Conservation (phyloP, 2,329 filamentous ascomycete genomes). For the Aspergillus pseudoterreus region DNA sequence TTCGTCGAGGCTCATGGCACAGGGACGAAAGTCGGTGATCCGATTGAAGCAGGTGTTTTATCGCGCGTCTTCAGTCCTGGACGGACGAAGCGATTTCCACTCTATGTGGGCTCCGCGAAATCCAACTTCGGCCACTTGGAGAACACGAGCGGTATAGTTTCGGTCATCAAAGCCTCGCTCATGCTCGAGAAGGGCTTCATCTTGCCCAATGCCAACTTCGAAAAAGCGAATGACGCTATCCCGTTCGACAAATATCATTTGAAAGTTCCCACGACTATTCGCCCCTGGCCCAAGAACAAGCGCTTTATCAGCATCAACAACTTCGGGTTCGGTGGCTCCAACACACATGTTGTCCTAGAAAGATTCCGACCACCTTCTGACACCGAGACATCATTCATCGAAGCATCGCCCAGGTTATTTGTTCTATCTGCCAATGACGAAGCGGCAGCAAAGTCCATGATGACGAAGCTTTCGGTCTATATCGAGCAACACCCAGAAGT, state of each 20-base stretch:
- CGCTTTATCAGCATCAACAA: slow-evolving; percentile 28
- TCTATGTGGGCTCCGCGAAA: slow-evolving; percentile 14
- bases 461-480: not conserved
- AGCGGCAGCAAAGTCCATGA: not conserved
- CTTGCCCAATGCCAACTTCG: slow-evolving; percentile 41
- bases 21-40: slow-evolving; percentile 29
- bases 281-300: not conserved
- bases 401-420: not conserved
- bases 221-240: slow-evolving; percentile 35
- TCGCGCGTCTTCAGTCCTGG: slow-evolving; percentile 6
- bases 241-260: slow-evolving; percentile 32
- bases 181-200: slow-evolving; percentile 44
- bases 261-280: slow-evolving; percentile 15
- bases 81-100: not conserved
- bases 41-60: slow-evolving; percentile 14
- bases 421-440: not conserved
- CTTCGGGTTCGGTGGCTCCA: slow-evolving; percentile 37
- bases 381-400: not conserved
- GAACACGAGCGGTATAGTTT: slow-evolving; percentile 37
- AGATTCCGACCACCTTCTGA: slow-evolving; percentile 14
- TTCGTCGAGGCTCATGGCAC: slow-evolving; percentile 21
- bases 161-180: slow-evolving; percentile 40
- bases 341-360: slow-evolving; percentile 32
- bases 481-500: not conserved
- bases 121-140: slow-evolving; percentile 21